Evolutionary conservation across 257 asterid genomes (phyloP), one percentile per base, ranked within the genome.

Genomic region (Primulina eburnea): DNA sequence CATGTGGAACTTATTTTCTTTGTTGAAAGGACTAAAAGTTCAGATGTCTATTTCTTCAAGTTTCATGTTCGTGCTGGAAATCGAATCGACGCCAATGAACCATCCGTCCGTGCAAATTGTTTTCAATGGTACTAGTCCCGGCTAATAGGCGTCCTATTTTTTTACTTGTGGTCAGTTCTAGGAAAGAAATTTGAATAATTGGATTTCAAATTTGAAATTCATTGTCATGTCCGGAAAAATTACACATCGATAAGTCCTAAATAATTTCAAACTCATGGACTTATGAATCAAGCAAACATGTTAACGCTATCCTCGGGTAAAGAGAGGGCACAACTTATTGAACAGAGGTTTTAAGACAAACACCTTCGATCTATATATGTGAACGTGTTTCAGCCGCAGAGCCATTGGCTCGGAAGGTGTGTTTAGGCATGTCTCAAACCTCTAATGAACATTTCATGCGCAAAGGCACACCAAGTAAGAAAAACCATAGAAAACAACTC

Each of bases 1-100:
- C 43, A 62, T 75, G 67, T 75, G 72, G 21, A 50, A 50, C 21
- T 14, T 73, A 68, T 69, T 67, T 75, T 32, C 33, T 66, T 65
- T 72, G 52, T 64, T 35, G 17, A 62, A 52, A 28, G 47, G 70
- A 74, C 63, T 56, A 56, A 55, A 43, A 24, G 0, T 72, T 64
- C 4, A 6, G 64, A 9, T 32, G 12, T 68, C 17, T 55, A 12
- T 50, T 0, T 50, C 16, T 1, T 1, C 0, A 12, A 16, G 57
- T 17, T 40, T 14, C 5, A 3, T 14, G 0, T 50, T 50, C 57
- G 5, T 50, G 0, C 6, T 14, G 8, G 21, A 50, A 43, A 50
- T 14, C 17, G 3, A 20, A 16, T 7, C 21, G 7, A 50, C 30
- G 2, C 30, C 30, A 28, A 28, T 3, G 30, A 28, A 28, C 30